These are phyloP conservation scores for Rhipidocladum racemiflorum DNA, from an alignment of 176 grass and related monocot genomes.

Conservation along the genomic window DNA sequence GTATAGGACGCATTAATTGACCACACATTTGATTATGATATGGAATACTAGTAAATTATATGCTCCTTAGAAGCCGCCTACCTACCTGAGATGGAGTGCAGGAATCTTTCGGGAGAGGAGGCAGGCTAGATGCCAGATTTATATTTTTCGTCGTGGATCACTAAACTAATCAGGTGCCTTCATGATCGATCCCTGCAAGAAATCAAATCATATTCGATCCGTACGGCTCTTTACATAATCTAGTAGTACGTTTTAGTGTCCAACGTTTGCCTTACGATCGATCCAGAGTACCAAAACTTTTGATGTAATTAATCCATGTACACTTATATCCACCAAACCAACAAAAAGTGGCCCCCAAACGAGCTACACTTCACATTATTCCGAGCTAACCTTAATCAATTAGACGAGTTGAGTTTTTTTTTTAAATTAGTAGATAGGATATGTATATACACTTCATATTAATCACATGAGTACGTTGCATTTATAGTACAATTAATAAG, in stretches of 20 bases:
- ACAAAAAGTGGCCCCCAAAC: neutral
- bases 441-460: neutral
- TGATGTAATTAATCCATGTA: slow-evolving; percentile 1
- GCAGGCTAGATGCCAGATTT: slow-evolving; percentile 17
- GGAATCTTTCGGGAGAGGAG: slow-evolving; percentile 48
- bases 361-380: neutral
- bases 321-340: neutral
- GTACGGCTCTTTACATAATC: slow-evolving; percentile 22
- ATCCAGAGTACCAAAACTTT: neutral
- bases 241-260: neutral
- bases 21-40: no score
- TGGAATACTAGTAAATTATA: neutral
- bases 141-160: slow-evolving; percentile 24
- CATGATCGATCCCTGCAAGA: slow-evolving; percentile 16
- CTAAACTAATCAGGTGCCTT: slow-evolving; percentile 30
- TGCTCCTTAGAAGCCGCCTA: neutral
- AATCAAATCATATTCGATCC: slow-evolving; percentile 35
- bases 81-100: slow-evolving; percentile 34
- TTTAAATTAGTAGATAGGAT: no score
- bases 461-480: neutral
- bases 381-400: neutral
- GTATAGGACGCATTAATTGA: neutral
- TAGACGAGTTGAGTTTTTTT: neutral
- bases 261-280: neutral
- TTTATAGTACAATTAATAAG: no score